Percentiles rank a stretch among this genome's conserved stretches.
Conservation (phyloP, 768 basidiomycete genomes). For the Suillus subaureus region DNA sequence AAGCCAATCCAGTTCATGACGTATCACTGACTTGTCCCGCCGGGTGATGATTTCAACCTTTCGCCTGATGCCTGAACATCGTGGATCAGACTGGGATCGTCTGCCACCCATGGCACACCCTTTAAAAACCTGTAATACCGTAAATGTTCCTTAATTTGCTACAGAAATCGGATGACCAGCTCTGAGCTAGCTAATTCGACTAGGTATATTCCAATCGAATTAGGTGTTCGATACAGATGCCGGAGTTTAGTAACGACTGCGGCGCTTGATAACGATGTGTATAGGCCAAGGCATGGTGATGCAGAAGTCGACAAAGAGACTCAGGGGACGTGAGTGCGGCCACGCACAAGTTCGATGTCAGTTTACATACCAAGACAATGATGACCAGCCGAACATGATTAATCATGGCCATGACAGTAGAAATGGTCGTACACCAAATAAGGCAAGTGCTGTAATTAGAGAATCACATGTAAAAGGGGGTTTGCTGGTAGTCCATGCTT, state of each 20-base stretch:
- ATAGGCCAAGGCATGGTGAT: neutral
- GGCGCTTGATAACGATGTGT: neutral
- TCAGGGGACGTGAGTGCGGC: neutral
- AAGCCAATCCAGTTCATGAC: neutral
- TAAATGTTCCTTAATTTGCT: neutral
- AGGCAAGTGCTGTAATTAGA: conserved; percentile 15
- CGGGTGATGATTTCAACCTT: neutral
- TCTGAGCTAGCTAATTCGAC: neutral
- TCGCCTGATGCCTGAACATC: too few relatives aligned
- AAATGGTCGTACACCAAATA: conserved; percentile 18
- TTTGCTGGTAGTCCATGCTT: neutral
- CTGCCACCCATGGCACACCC: neutral
- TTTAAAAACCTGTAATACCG: neutral
- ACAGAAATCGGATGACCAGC: neutral
- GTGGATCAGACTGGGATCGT: neutral
- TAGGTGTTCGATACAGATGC: too few relatives aligned
- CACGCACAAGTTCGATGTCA: neutral
- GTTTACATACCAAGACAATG: neutral
- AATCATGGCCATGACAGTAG: neutral
- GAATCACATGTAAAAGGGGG: conserved; percentile 37
- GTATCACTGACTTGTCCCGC: neutral
- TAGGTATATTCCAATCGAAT: neutral
- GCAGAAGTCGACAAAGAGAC: neutral
- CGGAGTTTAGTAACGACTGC: neutral
- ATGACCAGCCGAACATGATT: conserved; percentile 8